phyloP scores from a whole-genome alignment of 768 basidiomycete genomes.

The Tulasnella sp. region DNA sequence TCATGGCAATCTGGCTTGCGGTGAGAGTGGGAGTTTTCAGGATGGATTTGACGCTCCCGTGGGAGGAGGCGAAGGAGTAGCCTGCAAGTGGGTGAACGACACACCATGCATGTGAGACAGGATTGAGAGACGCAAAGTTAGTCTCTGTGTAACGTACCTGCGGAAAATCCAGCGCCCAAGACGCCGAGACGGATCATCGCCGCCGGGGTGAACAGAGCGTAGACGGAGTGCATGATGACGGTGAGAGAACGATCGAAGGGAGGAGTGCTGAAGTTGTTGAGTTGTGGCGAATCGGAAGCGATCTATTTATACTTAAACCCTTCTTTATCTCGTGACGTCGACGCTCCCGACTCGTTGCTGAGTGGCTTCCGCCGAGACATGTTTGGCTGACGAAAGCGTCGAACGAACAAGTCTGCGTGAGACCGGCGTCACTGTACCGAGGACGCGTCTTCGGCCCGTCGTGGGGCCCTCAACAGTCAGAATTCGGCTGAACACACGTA shows the following conservation, averaged over 20 bases:
- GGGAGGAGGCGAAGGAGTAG: constrained; percentile 9
- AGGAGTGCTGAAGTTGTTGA: no score
- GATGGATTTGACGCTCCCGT: constrained; percentile 3
- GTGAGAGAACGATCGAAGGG: background rate
- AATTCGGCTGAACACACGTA: background rate
- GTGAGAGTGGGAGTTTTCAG: background rate
- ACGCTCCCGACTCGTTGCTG: background rate
- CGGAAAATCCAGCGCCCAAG: constrained; percentile 10
- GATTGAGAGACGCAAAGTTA: background rate
- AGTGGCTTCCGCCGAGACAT: background rate
- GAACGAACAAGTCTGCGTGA: background rate
- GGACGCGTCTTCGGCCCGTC: no score
- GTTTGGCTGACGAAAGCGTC: background rate
- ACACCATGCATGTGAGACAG: background rate
- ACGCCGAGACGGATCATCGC: constrained; percentile 5
- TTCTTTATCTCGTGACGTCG: background rate
- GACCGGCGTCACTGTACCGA: background rate
- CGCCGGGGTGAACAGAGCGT: constrained; percentile 7
- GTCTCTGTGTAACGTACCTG: background rate
- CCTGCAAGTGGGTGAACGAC: background rate
- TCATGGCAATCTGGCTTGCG: constrained; percentile 10
- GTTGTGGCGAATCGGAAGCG: background rate
- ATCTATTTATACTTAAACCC: background rate
- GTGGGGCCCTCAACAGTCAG: no score
- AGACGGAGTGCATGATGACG: constrained; percentile 6